Conservation (phyloP, 2,329 filamentous ascomycete species). For the Exophiala calicioides region DNA sequence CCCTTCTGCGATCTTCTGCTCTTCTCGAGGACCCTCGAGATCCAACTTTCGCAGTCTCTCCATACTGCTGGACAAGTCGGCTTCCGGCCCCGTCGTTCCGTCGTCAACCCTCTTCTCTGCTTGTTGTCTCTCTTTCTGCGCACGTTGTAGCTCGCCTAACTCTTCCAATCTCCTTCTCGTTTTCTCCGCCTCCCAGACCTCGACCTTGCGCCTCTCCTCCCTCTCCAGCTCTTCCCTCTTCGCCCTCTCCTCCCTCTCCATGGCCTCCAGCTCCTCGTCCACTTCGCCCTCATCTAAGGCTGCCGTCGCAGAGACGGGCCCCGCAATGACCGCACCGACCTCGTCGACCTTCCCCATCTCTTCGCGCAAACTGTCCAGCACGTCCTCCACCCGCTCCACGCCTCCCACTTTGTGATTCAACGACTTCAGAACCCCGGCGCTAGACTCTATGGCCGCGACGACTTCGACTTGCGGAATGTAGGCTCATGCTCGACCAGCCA, state of each 20-base stretch:
- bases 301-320: constrained; percentile 49
- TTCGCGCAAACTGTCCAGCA: constrained; percentile 73
- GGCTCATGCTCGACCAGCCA: constrained; percentile 31
- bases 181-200: constrained; percentile 53
- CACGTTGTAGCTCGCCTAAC: constrained; percentile 25
- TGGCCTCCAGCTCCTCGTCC: constrained; percentile 78
- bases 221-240: no score
- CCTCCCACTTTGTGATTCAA: constrained; percentile 79
- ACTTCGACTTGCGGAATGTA: constrained; percentile 55
- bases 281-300: constrained; percentile 77
- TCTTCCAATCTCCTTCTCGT: no score
- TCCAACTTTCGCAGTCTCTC: constrained; percentile 24
- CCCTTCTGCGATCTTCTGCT: no score
- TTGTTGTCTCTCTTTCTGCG: constrained; percentile 8
- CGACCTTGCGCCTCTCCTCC: no score
- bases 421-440: constrained; percentile 67
- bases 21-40: constrained; percentile 11
- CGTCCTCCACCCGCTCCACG: constrained; percentile 70
- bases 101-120: no score
- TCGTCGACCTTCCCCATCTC: constrained; percentile 83
- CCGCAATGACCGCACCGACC: constrained; percentile 73
- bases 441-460: constrained; percentile 78
- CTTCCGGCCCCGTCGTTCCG: no score
- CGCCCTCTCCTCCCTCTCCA: constrained; percentile 65
- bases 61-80: constrained; percentile 24